Evolutionary conservation across 306 rosid genomes (phyloP).

Genomic region (Acacia crassicarpa): DNA sequence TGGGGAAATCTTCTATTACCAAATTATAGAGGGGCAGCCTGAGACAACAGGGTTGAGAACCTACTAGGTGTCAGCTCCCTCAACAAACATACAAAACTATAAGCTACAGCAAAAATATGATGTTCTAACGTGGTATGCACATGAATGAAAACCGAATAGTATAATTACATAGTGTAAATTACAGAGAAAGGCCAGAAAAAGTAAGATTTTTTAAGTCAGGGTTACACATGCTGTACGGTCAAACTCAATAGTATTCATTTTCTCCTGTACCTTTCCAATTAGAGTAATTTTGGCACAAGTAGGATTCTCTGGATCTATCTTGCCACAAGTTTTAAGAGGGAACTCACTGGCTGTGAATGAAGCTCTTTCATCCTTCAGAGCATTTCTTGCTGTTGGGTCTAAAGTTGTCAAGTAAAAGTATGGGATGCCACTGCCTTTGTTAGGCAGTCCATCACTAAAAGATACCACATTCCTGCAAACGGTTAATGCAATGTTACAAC

Average conservation of each 20-base stretch:
- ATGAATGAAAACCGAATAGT: background rate
- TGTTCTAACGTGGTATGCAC: background rate
- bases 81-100: background rate
- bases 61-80: background rate
- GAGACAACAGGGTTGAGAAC: constrained; percentile 10
- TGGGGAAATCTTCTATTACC: background rate
- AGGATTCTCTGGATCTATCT: constrained; percentile 81
- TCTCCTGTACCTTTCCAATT: constrained; percentile 70
- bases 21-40: background rate
- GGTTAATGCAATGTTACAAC: constrained; percentile 8
- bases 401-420: constrained; percentile 89
- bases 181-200: background rate
- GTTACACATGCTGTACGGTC: background rate
- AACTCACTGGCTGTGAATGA: constrained; percentile 81
- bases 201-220: background rate
- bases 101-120: background rate
- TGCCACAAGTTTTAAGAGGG: constrained; percentile 88
- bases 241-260: constrained; percentile 4
- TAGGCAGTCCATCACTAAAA: constrained; percentile 78
- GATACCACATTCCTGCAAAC: constrained; percentile 83
- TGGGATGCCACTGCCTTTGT: constrained; percentile 69
- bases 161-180: background rate
- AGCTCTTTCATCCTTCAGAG: constrained; percentile 63
- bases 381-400: constrained; percentile 84
- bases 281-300: constrained; percentile 83